Base-by-base conservation (phyloP, 148 eudicot genomes). In the Silene conica region DNA sequence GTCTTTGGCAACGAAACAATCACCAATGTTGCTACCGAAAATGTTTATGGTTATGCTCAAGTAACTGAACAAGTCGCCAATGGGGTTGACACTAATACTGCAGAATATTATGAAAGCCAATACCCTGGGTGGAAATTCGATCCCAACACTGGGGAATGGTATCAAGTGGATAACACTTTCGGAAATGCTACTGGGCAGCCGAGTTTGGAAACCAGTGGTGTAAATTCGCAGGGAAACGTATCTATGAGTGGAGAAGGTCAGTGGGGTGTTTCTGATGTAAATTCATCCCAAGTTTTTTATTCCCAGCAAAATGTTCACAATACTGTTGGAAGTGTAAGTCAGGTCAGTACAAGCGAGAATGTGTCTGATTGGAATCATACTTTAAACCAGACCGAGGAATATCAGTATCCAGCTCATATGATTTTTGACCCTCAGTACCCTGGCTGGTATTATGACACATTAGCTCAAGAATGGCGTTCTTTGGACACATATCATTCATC, bases 51-150 rank as follows among this genome's bases (percentile, higher is more conserved):
- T 71, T 59, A 74, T 41, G 52, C 38, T 58, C 78, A 20, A 76
- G 72, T 72, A 87, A 64, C 43, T 14, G 89, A 75, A 58, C 86
- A 86, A 77, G 64, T 60, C 59, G 63, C 78, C 16, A 76, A 75
- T 70, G 85, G 22, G 31, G 83, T 74, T 67, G 86, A 86, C 84
- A 69, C 76, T 55, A 81, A 78, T 79, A 86, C 84, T 78, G 77
- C 65, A 60, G 85, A 87, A 76, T 86, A 83, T 57, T 89, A 85
- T 86, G 99, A 95, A 64, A 85, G 67, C 74, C 90, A 72, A 8
- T 95, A 95, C 79, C 97, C 97, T n/a, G 99, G 99, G 41, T 95
- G 97, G 96, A 95, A 87, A 76, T 86, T 71, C 79, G 97, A 95
- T 77, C 70, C 86, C 6, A 76, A 71, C 73, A 83, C 96, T 65